These are phyloP conservation scores for Nasturtium officinale DNA, from an alignment of 345 rosid genomes.

Conservation along the genomic window DNA sequence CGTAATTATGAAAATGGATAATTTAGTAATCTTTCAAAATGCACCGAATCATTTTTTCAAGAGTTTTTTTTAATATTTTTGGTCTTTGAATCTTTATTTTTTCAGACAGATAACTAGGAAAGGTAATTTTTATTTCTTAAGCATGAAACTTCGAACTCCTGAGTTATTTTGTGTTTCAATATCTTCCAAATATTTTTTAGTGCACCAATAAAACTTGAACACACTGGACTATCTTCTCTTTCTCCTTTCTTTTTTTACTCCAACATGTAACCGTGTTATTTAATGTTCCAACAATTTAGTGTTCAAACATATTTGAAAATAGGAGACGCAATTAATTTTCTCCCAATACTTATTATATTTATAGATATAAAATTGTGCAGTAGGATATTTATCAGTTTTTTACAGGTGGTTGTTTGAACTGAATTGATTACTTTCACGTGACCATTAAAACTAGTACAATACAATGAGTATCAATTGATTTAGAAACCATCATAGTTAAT, in stretches of 20 bases:
- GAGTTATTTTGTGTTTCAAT: background rate
- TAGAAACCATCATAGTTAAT: background rate
- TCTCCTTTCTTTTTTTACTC: too few relatives aligned
- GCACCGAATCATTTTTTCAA: background rate
- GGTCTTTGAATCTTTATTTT: background rate
- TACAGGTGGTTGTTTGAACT: background rate
- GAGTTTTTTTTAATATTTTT: background rate
- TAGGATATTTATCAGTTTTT: background rate
- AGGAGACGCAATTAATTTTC: slow-evolving; percentile 2
- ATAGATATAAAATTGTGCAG: too few relatives aligned
- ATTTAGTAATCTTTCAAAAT: background rate
- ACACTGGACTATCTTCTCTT: background rate
- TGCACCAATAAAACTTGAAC: background rate
- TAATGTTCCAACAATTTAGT: slow-evolving; percentile 6
- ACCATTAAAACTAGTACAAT: background rate
- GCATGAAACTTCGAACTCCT: too few relatives aligned
- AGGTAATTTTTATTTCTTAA: background rate
- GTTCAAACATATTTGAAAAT: slow-evolving; percentile 20
- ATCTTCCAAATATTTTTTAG: background rate
- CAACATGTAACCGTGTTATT: background rate
- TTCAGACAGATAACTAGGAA: background rate
- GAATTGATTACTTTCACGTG: slow-evolving; percentile 11
- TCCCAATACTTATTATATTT: background rate
- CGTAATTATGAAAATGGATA: slow-evolving; percentile 6
- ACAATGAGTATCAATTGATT: background rate